Base-by-base conservation (phyloP, 179 eudicot genomes). In the Gypsophila paniculata region DNA sequence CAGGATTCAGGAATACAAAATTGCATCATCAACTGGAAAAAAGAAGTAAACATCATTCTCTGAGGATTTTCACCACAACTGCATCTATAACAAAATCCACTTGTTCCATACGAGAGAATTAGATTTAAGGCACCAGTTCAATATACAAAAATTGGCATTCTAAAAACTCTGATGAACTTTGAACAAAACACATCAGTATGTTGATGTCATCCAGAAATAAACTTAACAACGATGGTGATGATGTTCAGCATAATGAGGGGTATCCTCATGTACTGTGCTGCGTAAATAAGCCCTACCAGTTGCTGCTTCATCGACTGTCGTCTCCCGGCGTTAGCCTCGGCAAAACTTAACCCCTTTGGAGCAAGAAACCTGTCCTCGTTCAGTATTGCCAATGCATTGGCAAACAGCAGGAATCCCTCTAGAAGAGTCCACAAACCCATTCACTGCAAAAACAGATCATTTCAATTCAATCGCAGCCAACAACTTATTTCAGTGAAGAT, bases 371-470 rank as follows among this genome's bases (percentile, higher is more conserved):
- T 84, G 58, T 91, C 97, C 78, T 88, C 97, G 48, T 91, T 91
- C 39, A 88, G 72, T 85, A 91, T 91, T 26, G 97, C 97, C 73
- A 90, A 78, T 22, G 96, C 96, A 74, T 91, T 91, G 9, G 96
- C 93, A 77, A 91, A 84, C 70, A 90, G 93, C 78, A 91, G 81
- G 75, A 83, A 82, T 53, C 96, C 97, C 76, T 91, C 91, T 14
- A 91, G 80, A 71, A 91, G 77, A 2, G 85, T 85, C 96, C 91
- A 88, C 72, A 91, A 79, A 73, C 97, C 97, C 97, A 91, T 88
- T 68, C 38, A 72, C 83, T 76, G 83, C 71, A 74, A 76, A 74
- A 61, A 29, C 49, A 55, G 25, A n/a, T n/a, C 34, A 29, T 26
- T 29, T 25, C 52, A 67, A 42, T 38, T 65, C 13, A 18, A 23